Conservation (phyloP, 352 stramenopile genomes). For the Phytophthora pisi region DNA sequence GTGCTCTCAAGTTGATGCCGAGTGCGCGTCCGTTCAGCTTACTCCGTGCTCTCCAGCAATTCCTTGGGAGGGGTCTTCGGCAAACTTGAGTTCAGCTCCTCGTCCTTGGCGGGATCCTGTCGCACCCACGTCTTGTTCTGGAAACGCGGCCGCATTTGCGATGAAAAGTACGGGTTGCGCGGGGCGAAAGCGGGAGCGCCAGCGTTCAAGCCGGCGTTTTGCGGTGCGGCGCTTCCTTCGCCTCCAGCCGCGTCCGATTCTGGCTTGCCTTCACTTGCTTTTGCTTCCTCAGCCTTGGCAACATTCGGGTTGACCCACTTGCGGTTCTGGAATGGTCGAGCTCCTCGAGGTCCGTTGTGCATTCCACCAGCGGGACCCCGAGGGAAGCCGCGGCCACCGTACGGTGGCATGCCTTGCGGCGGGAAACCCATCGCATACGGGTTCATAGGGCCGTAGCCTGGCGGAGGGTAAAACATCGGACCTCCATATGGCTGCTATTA, state of each 20-base stretch:
- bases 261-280: constrained; percentile 31
- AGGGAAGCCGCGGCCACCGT: constrained; percentile 38
- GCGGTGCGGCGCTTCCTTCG: constrained; percentile 8
- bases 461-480: constrained; percentile 78
- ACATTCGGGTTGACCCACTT: constrained; percentile 88
- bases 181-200: constrained; percentile 48
- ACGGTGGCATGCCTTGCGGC: constrained; percentile 58
- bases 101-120: constrained; percentile 69
- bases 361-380: constrained; percentile 28
- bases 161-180: constrained; percentile 70
- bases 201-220: constrained; percentile 38
- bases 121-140: constrained; percentile 91
- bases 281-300: constrained; percentile 54
- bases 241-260: constrained; percentile 23
- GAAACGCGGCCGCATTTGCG: constrained; percentile 81
- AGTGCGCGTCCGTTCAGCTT: constrained; percentile 3
- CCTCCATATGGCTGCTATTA: constrained; percentile 59
- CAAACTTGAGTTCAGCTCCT: constrained; percentile 75
- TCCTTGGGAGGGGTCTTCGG: constrained; percentile 76
- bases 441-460: constrained; percentile 62
- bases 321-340: constrained; percentile 77
- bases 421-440: constrained; percentile 80
- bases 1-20: constrained; percentile 15
- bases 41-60: constrained; percentile 47
- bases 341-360: constrained; percentile 39